Evolutionary conservation across 179 eudicot species (phyloP).

Genomic region (Nepenthes alata): DNA sequence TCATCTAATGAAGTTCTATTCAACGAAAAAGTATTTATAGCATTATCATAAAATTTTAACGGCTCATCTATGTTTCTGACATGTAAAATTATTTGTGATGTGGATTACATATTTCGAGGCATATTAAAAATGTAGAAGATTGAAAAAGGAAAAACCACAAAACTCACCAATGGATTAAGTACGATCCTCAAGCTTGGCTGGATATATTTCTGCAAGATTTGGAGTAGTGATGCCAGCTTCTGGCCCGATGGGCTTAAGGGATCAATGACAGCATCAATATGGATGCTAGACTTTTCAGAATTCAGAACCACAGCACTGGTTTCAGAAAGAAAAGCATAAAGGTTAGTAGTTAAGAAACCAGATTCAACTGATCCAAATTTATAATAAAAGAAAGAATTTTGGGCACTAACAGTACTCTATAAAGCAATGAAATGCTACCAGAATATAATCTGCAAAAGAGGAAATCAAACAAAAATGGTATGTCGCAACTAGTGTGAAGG

Average conservation of each 20-base stretch:
- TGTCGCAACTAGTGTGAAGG: no score
- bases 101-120: background rate
- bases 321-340: background rate
- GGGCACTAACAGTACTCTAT: background rate
- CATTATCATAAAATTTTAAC: no score
- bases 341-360: background rate
- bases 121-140: background rate
- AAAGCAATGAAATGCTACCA: no score
- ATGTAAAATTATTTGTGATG: no score
- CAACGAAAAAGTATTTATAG: no score
- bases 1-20: no score
- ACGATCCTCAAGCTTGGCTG: slow-evolving; percentile 94
- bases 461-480: no score
- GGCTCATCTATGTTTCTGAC: no score
- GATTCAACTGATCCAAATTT: no score
- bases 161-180: slow-evolving; percentile 82
- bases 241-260: slow-evolving; percentile 90
- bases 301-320: slow-evolving; percentile 74
- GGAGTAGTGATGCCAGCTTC: slow-evolving; percentile 75
- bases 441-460: no score
- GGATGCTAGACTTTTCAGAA: slow-evolving; percentile 56
- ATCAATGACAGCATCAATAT: slow-evolving; percentile 92
- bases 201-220: slow-evolving; percentile 49
- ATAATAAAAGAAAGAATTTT: background rate
- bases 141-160: background rate